These are phyloP conservation scores for Moniliophthora roreri DNA, from an alignment of 1,284 basidiomycete genomes.

Conservation along the genomic window DNA sequence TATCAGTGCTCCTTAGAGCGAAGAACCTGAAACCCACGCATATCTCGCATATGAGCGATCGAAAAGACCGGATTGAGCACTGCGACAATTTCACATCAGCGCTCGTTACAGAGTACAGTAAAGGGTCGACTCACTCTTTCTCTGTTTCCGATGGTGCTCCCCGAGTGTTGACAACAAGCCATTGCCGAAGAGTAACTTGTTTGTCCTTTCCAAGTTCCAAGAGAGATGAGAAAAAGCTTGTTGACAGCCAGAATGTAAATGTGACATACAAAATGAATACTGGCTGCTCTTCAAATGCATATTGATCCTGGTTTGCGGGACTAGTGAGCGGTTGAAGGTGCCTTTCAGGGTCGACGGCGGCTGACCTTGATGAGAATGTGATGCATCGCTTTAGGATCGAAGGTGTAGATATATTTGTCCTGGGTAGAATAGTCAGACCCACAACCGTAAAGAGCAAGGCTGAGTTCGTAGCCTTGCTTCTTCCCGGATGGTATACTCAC, in stretches of 20 bases:
- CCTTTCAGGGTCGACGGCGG: not conserved
- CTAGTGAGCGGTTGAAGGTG: not conserved
- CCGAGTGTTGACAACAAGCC: conserved; percentile 6
- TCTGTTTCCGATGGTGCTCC: conserved; percentile 11
- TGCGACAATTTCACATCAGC: no score
- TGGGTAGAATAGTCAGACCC: conserved; percentile 5
- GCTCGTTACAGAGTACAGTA: no score
- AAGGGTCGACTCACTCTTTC: no score
- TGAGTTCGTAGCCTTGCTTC: not conserved
- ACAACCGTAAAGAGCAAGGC: no score
- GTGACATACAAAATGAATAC: conserved; percentile 6
- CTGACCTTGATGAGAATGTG: conserved; percentile 30
- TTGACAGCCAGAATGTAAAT: not conserved
- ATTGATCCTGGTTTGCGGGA: conserved; percentile 3
- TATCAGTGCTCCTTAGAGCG: not conserved
- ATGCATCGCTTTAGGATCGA: conserved; percentile 33
- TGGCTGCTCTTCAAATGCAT: conserved; percentile 1
- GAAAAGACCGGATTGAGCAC: conserved; percentile 15
- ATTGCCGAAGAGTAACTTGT: conserved; percentile 5
- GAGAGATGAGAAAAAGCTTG: not conserved
- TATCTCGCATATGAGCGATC: conserved; percentile 12
- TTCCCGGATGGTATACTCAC: not conserved
- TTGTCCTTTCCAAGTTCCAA: not conserved
- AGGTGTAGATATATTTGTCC: conserved; percentile 27
- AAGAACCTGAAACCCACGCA: conserved; percentile 8